Evolutionary conservation across 2,329 filamentous ascomycete genomes (phyloP), one percentile per base, ranked within the genome.

Genomic region (Gnomoniopsis sp.): DNA sequence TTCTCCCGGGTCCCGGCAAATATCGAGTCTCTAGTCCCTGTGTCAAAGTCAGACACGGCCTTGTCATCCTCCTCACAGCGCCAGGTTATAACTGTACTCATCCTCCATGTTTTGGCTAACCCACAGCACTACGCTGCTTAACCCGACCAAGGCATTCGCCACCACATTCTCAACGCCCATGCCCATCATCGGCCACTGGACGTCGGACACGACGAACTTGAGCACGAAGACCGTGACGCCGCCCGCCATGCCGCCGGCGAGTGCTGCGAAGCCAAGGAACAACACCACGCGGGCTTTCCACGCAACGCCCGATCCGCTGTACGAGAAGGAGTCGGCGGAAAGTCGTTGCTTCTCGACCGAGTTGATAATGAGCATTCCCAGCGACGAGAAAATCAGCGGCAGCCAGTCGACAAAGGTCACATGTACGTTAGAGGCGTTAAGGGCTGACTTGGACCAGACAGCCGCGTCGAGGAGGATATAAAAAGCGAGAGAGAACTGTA

Each of bases 281-380:
- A 89, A 76, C 47, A 88, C 85, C 30, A 88, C 83, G 61, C 86
- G 80, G 21, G 85, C 86, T 78, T 88, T 86, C 85, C 85, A 88
- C 11, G 86, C 85, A 30, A 89, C 85, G 14, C 83, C 83, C 51
- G 77, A 80, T 50, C 86, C 84, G 60, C 78, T 80, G 72, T 88
- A 87, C 63, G 79, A 81, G 71, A 86, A 86, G 57, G 77, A 81
- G 74, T 89, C 84, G 66, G 82, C 78, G 66, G 83, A 83, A 62
- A 88, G 78, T 55, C 86, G 81, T 60, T 84, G 77, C 74, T 88
- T 88, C 75, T 88, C 85, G 63, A 88, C 85, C 65, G 79, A 84
- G 78, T 88, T 88, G 77, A 88, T 88, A 71, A 88, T 88, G 59
- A 88, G 79, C 84, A 88, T 88, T 63, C 86, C 86, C 62, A 88